Conservation (phyloP, 140 eudicot genomes). For the Oenanthe javanica region DNA sequence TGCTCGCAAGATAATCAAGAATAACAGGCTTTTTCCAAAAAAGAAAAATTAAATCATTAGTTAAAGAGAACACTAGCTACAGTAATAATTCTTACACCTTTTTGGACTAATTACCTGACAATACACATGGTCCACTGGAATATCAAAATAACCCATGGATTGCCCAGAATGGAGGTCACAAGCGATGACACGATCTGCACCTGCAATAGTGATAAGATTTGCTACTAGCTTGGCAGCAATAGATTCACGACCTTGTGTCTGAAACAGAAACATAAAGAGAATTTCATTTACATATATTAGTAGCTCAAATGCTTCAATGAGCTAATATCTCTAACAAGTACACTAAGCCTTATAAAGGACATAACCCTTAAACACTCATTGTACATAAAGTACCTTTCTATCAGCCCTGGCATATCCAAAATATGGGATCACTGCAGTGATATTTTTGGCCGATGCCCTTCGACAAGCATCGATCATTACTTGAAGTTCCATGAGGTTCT, state of each 20-base stretch:
- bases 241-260: slow-evolving; percentile 99
- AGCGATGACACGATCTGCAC: slow-evolving; percentile 95
- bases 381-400: slow-evolving; percentile 50
- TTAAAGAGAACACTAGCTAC: background rate
- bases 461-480: slow-evolving; percentile 90
- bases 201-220: slow-evolving; percentile 81
- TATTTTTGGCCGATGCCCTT: slow-evolving; percentile 93
- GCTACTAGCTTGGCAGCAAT: slow-evolving; percentile 92
- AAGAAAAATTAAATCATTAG: slow-evolving; percentile 10
- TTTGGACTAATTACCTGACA: slow-evolving; percentile 52
- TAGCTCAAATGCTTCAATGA: background rate
- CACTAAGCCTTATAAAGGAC: background rate
- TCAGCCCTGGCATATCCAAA: slow-evolving; percentile 98
- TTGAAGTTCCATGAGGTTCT: slow-evolving; percentile 86
- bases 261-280: slow-evolving; percentile 13
- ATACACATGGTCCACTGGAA: slow-evolving; percentile 93
- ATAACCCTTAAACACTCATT: background rate
- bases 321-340: background rate
- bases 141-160: slow-evolving; percentile 98
- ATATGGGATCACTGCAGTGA: slow-evolving; percentile 95
- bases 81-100: background rate
- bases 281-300: background rate
- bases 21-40: slow-evolving; percentile 74
- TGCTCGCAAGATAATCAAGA: slow-evolving; percentile 98
- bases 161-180: slow-evolving; percentile 99